Evolutionary conservation across 164 flowering plant species (phyloP), one percentile per base, ranked within the genome.

Genomic region (Vitis amurensis): DNA sequence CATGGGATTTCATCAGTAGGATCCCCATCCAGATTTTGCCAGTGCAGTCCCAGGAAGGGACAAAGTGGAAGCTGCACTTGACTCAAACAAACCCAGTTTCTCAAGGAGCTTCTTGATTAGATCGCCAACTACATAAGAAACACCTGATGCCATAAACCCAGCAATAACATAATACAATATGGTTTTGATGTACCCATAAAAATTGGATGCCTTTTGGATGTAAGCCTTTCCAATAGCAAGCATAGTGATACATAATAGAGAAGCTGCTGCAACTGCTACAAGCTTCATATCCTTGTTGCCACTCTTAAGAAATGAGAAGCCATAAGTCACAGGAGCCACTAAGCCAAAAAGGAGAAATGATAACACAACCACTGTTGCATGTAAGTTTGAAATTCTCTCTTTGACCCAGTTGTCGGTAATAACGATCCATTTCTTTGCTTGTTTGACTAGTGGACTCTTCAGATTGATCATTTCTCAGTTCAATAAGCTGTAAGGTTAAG

Each of bases 141-240:
- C 61, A 11, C 87, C 86, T 0, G 86, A 85, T 37, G 77, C 81
- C 55, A 53, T 63, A 17, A 82, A 2, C 12, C 83, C 88, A 3
- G 77, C 9, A 19, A 17, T 60, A 7, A 80, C 53, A 55, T 79
- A 85, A 61, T 70, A 71, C 2, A 70, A 2, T 3, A 87, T 55
- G 3, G 88, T 80, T 61, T 78, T 76, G 27, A 83, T 0, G 59
- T 89, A 87, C 2, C 64, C 9, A n/a, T 65, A 51, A 12, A 7
- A 73, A 50, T 47, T 79, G 37, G 75, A 76, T 29, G 83, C 73
- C n/a, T 50, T 78, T 73, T 68, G 73, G 17, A 75, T 73, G 55
- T 84, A 76, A 66, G 78, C 87, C 71, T 86, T 87, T 14, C 79
- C 87, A 0, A 77, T n/a, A 2, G 88, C 81, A 27, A 87, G 87